Evolutionary conservation across 2,329 filamentous ascomycete species (phyloP).

Genomic region (Arthrobotrys iridis): DNA sequence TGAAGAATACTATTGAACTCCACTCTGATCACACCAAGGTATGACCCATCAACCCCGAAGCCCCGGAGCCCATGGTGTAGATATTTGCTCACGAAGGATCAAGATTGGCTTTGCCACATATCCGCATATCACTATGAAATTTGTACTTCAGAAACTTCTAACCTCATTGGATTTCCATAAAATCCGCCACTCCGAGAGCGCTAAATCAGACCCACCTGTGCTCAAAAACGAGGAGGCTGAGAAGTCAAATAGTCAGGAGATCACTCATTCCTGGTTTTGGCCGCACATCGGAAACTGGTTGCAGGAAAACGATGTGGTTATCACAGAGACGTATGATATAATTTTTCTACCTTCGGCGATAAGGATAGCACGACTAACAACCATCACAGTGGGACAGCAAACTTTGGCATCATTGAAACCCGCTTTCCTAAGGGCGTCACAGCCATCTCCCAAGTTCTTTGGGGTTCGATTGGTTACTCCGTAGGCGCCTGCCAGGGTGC

Average conservation of each 20-base stretch:
- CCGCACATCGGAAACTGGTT: conserved; percentile 78
- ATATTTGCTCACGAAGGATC: neutral
- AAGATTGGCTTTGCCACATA: conserved; percentile 78
- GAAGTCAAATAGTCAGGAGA: conserved; percentile 62
- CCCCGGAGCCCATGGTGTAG: neutral
- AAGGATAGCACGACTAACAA: neutral
- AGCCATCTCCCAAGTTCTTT: conserved; percentile 80
- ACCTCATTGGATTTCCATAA: conserved; percentile 34
- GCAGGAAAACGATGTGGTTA: conserved; percentile 76
- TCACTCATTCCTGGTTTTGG: conserved; percentile 81
- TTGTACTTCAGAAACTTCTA: conserved; percentile 75
- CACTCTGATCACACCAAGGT: conserved; percentile 76
- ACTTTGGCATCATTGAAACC: conserved; percentile 88
- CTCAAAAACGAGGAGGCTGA: conserved; percentile 66
- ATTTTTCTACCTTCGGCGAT: neutral
- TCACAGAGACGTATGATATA: conserved; percentile 75
- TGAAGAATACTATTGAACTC: conserved; percentile 82
- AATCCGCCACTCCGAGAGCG: conserved; percentile 45
- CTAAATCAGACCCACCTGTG: conserved; percentile 56
- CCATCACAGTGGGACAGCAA: conserved; percentile 72
- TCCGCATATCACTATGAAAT: conserved; percentile 78
- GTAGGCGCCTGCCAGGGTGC: conserved; percentile 74
- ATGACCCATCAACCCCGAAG: neutral
- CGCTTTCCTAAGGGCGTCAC: conserved; percentile 80
- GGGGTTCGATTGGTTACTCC: conserved; percentile 74